Evolutionary conservation across 1,284 basidiomycete species (phyloP), one percentile per base, ranked within the genome.

Genomic region (Marasmius fiardii): DNA sequence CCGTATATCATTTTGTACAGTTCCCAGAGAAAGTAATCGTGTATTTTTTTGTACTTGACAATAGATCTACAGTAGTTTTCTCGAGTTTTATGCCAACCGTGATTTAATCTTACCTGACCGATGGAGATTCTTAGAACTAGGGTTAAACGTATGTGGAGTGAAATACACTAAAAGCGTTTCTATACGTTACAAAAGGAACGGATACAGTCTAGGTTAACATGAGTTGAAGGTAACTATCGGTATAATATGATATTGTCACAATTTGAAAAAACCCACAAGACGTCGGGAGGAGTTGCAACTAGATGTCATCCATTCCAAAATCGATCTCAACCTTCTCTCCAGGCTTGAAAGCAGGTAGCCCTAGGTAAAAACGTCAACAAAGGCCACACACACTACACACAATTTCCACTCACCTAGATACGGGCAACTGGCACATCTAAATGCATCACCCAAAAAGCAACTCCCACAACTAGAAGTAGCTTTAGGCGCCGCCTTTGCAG

Each of bases 391-490:
- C n/a, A n/a, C n/a, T n/a, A 11, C 37, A 45, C 43, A 37, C 33
- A 50, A 58, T 50, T 37, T 53, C 18, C 52, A 48, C 28, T 81
- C 88, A 96, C 95, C 96, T 49, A 95, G 79, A 72, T 98, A 99
- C 26, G 96, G 97, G 71, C 96, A 99, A 57, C 92, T 86, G 18
- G 87, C 90, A 72, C 96, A 99, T 63, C 96, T 79, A 77, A 99
- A 99, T 1, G 96, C 97, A 72, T 99, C 96, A 10, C 96, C 97
- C 51, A 99, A 77, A 78, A 94, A 98, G 77, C 96, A 99, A 72
- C 82, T 97, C n/a, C 95, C 95, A 75, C 96, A 99, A 66, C 92
- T 95, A 68, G 92, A 95, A 49, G 95, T 98, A 63, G 90, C 90
- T 74, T 93, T 93, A 49, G 86, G 83, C 21, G 88, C 82, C 23